Evolutionary conservation across 2,329 filamentous ascomycete species (phyloP).

Genomic region (Hypocreales sp.): DNA sequence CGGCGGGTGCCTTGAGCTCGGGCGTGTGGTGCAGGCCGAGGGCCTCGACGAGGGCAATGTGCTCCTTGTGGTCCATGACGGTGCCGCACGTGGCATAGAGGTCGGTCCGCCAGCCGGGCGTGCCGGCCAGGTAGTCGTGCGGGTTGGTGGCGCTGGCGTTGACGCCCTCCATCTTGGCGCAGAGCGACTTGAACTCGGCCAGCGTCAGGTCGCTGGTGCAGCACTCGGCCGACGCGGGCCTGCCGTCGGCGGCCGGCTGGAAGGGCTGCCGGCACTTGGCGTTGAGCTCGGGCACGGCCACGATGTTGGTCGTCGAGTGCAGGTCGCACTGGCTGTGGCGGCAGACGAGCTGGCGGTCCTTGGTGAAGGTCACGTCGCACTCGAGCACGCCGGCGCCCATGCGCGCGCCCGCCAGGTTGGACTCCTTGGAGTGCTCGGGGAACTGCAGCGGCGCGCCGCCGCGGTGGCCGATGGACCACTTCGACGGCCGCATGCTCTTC

Average conservation of each 20-base stretch:
- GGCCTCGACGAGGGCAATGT: conserved; percentile 41
- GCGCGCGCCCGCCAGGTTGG: conserved; percentile 43
- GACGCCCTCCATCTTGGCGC: conserved; percentile 54
- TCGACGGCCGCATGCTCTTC: conserved; percentile 30
- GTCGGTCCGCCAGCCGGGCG: conserved; percentile 46
- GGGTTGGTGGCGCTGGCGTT: conserved; percentile 42
- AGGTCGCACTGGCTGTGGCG: conserved; percentile 53
- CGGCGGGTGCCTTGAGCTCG: conserved; percentile 51
- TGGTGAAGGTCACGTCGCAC: conserved; percentile 53
- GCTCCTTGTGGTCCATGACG: conserved; percentile 44
- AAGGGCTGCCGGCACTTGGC: conserved; percentile 50
- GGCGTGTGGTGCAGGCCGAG: conserved; percentile 48
- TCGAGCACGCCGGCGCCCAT: conserved; percentile 54
- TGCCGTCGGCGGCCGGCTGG: conserved; percentile 32
- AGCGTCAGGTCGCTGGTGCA: conserved; percentile 59
- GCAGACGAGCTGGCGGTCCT: conserved; percentile 50
- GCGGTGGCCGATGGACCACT: conserved; percentile 47
- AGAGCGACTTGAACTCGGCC: conserved; percentile 50
- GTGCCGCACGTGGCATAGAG: conserved; percentile 49
- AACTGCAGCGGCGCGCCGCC: conserved; percentile 46
- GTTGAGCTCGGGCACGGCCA: conserved; percentile 43
- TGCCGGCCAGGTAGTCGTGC: conserved; percentile 40
- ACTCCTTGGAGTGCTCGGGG: conserved; percentile 47
- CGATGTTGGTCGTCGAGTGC: conserved; percentile 54
- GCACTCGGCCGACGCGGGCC: conserved; percentile 44